Base-by-base conservation (phyloP, 1,284 basidiomycete genomes). In the Tranzscheliella williamsii region DNA sequence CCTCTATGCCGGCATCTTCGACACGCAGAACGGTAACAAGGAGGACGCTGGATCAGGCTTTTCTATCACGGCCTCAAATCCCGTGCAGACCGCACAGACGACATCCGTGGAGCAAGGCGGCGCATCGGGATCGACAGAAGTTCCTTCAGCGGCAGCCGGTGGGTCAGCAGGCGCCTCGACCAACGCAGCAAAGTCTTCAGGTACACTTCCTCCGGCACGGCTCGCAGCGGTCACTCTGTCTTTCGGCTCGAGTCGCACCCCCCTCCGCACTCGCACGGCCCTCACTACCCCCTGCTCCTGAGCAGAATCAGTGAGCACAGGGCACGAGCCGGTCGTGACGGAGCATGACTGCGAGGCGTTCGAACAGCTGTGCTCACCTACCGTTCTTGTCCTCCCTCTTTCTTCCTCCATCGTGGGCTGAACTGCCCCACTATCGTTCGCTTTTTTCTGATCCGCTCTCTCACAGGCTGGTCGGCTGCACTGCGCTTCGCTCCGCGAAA, bases 101-200 rank as follows among this genome's bases (percentile, higher is more conserved):
- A n/a, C n/a, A n/a, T n/a, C 68, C 50, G 69, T 63, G 21, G 58
- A 60, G 24, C 68, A 63, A 5, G 67, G 67, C 11, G 68, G 68
- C 17, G 65, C 52, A 16, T 63, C 63, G 20, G 66, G 43, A 17
- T 29, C 30, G 11, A 57, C 61, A 7, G 47, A 48, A 34, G 42
- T n/a, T n/a, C n/a, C n/a, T n/a, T n/a, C n/a, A n/a, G n/a, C n/a
- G n/a, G n/a, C n/a, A n/a, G n/a, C n/a, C n/a, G n/a, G 27, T 11
- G 24, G 35, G n/a, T 9, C 47, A 16, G 11, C 27, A 1, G 31
- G 16, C 20, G 16, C 32, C n/a, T 17, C 16, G 15, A 8, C 8
- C 4, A 46, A 45, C 24, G 31, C 47, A 33, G 47, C 39, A 2
- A 52, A 63, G 53, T 33, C 53, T 49, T 49, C 60, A 63, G 60